Evolutionary conservation across 2,329 filamentous ascomycete species (phyloP).

Genomic region (Ophiobolus disseminans): DNA sequence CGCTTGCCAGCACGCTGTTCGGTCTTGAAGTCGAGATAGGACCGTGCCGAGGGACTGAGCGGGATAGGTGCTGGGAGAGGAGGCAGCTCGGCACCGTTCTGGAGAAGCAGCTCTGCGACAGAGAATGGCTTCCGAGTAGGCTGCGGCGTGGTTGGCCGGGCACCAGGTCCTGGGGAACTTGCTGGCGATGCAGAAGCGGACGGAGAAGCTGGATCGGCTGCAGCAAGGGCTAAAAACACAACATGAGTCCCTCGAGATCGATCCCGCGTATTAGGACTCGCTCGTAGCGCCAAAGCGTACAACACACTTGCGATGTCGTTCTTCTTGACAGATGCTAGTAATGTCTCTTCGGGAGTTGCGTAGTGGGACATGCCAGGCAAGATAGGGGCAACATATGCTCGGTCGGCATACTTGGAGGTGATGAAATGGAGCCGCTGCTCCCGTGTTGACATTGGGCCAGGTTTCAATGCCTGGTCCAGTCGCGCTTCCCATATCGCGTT

Average conservation of each 20-base stretch:
- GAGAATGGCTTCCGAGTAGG: constrained; percentile 70
- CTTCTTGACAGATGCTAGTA: constrained; percentile 91
- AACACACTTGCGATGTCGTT: constrained; percentile 95
- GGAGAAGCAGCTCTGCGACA: constrained; percentile 86
- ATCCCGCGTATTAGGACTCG: constrained; percentile 81
- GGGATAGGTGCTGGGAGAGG: constrained; percentile 78
- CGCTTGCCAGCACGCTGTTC: constrained; percentile 53
- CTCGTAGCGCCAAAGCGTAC: constrained; percentile 84
- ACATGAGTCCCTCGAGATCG: constrained; percentile 87
- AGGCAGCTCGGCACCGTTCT: constrained; percentile 93
- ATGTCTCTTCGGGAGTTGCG: constrained; percentile 80
- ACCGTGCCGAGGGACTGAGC: constrained; percentile 77
- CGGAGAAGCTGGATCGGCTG: constrained; percentile 87
- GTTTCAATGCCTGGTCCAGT: constrained; percentile 77
- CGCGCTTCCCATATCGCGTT: constrained; percentile 97
- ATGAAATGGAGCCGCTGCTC: constrained; percentile 96
- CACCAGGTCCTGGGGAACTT: constrained; percentile 53
- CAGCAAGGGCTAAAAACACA: constrained; percentile 88
- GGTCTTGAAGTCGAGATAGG: constrained; percentile 83
- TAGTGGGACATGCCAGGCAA: constrained; percentile 78
- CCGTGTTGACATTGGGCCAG: constrained; percentile 76
- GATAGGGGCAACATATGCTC: constrained; percentile 79
- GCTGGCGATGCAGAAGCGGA: constrained; percentile 55
- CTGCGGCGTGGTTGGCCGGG: constrained; percentile 50
- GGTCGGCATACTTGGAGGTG: constrained; percentile 90